phyloP scores from a whole-genome alignment of 116 monocot genomes.

The Posidonia oceanica region DNA sequence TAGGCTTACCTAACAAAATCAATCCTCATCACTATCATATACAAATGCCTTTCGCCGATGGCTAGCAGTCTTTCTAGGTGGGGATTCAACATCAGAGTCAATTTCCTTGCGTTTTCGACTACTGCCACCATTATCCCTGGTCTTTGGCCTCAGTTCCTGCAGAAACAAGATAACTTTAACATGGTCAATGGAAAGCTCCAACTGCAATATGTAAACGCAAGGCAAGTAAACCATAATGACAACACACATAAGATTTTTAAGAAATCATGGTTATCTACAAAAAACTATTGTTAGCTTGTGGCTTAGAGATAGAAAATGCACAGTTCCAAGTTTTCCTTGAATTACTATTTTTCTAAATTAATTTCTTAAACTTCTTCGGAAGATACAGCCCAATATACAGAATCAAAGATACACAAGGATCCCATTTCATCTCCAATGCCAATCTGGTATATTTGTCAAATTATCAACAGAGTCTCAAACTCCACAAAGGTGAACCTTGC shows the following conservation, averaged over 20 bases:
- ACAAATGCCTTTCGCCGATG: slow-evolving; percentile 77
- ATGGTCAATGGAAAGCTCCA: not conserved
- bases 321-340: too few relatives aligned
- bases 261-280: too few relatives aligned
- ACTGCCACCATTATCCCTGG: slow-evolving; percentile 22
- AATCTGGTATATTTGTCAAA: too few relatives aligned
- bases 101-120: slow-evolving; percentile 72
- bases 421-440: too few relatives aligned
- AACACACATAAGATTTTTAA: not conserved
- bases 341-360: too few relatives aligned
- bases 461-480: too few relatives aligned
- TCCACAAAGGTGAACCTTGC: too few relatives aligned
- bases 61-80: slow-evolving; percentile 42
- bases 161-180: slow-evolving; percentile 1
- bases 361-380: too few relatives aligned
- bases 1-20: slow-evolving; percentile 7
- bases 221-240: not conserved
- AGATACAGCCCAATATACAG: too few relatives aligned
- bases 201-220: not conserved
- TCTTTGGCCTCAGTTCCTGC: slow-evolving; percentile 46
- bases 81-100: slow-evolving; percentile 78
- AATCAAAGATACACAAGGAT: too few relatives aligned
- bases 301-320: too few relatives aligned
- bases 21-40: slow-evolving; percentile 90
- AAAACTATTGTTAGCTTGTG: too few relatives aligned